Conservation (phyloP, 2,329 filamentous ascomycete species). For the Trichophaea hybrida region DNA sequence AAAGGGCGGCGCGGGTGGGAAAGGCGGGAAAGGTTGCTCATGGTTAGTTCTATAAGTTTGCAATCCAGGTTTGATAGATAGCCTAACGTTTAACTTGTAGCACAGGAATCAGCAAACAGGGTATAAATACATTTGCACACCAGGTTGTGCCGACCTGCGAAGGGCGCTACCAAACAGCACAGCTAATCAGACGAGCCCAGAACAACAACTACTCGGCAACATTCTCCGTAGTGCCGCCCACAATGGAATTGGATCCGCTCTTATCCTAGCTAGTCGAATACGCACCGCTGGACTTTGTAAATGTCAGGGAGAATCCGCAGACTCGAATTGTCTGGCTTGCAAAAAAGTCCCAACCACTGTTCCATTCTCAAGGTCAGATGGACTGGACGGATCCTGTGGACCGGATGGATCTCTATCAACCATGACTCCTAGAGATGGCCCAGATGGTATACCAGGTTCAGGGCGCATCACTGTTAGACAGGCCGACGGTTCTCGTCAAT, state of each 20-base stretch:
- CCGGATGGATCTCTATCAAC: background rate
- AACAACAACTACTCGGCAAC: background rate
- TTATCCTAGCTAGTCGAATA: background rate
- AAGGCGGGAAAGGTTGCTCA: background rate
- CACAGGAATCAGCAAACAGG: background rate
- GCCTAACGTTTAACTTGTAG: background rate
- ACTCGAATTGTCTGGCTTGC: background rate
- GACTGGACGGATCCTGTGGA: background rate
- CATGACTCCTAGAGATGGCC: conserved; percentile 1
- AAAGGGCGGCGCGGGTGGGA: conserved; percentile 6
- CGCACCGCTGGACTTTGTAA: background rate
- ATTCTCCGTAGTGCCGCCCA: background rate
- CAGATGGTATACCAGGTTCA: conserved; percentile 5
- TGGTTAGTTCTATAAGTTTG: background rate
- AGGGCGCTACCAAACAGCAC: no score
- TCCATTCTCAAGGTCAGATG: background rate
- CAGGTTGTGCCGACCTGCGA: background rate
- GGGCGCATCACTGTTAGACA: conserved; percentile 13
- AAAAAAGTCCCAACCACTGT: background rate
- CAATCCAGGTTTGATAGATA: no score
- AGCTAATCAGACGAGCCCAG: background rate
- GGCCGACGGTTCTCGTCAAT: conserved; percentile 9
- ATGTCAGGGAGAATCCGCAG: background rate
- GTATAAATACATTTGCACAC: background rate
- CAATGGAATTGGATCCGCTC: background rate